These are phyloP conservation scores for Coemansia sp. DNA, from an alignment of 192 early-diverging fungal genomes.

Conservation along the genomic window DNA sequence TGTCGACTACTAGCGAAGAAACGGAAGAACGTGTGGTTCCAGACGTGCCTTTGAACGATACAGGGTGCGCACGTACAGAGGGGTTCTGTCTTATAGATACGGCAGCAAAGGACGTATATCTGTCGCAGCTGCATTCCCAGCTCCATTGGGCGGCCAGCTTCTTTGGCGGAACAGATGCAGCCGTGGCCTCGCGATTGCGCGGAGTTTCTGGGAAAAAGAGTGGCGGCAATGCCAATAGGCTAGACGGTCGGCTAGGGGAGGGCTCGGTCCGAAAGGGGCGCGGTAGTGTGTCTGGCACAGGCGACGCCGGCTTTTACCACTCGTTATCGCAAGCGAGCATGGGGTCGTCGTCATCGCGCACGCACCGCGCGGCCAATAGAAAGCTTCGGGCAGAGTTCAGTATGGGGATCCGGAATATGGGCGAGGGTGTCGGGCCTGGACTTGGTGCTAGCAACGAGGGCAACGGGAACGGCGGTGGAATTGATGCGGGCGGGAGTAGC, in stretches of 20 bases:
- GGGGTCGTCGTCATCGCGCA: conserved; percentile 62
- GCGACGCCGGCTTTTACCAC: conserved; percentile 33
- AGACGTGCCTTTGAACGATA: conserved; percentile 54
- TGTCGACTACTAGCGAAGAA: background rate
- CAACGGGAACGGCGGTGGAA: background rate
- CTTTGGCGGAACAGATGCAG: conserved; percentile 50
- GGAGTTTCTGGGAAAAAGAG: conserved; percentile 24
- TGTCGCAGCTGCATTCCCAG: conserved; percentile 57
- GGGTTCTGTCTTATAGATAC: conserved; percentile 71
- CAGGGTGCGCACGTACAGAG: conserved; percentile 82
- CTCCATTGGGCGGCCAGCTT: conserved; percentile 54
- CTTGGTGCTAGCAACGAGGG: conserved; percentile 1
- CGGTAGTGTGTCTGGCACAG: conserved; percentile 9
- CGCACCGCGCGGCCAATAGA: conserved; percentile 68
- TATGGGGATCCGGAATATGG: conserved; percentile 61
- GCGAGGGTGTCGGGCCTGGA: conserved; percentile 11
- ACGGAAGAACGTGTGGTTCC: background rate
- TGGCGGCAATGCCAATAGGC: background rate
- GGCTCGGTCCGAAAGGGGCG: conserved; percentile 11
- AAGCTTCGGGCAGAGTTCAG: conserved; percentile 57
- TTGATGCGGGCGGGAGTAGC: conserved; percentile 1
- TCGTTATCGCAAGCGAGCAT: conserved; percentile 44
- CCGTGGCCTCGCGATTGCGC: conserved; percentile 50
- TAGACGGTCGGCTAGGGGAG: conserved; percentile 5
- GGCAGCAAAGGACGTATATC: conserved; percentile 64